Conservation (phyloP, 2,329 filamentous ascomycete species). For the Claviceps pazoutovae region DNA sequence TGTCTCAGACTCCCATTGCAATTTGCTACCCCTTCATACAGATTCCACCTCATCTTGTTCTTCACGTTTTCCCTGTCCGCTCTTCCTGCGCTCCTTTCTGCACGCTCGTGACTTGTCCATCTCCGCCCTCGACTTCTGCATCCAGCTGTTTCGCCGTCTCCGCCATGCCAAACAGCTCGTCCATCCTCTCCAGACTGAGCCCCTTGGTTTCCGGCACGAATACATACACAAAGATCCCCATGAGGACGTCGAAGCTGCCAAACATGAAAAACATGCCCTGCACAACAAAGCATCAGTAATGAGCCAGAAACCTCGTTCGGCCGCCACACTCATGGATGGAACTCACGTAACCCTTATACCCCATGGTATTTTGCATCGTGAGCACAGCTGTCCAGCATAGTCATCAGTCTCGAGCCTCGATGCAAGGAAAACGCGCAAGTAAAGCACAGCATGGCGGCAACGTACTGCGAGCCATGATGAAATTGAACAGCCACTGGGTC, state of each 20-base stretch:
- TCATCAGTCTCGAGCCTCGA: background rate
- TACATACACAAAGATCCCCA: conserved; percentile 54
- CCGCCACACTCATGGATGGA: conserved; percentile 3
- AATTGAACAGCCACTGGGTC: conserved; percentile 64
- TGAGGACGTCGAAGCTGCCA: conserved; percentile 48
- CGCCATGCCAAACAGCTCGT: conserved; percentile 49
- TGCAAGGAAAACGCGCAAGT: background rate
- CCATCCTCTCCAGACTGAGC: conserved; percentile 47
- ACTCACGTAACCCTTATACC: conserved; percentile 26
- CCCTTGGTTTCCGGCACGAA: conserved; percentile 61
- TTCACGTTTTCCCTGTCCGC: background rate
- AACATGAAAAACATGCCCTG: conserved; percentile 56
- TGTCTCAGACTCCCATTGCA: too few relatives aligned
- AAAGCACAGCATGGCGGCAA: background rate
- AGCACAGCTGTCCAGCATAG: conserved; percentile 33
- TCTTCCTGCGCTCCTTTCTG: conserved; percentile 17
- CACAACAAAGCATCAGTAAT: background rate
- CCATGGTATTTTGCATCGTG: conserved; percentile 48
- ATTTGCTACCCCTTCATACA: too few relatives aligned
- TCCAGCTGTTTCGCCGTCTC: conserved; percentile 22
- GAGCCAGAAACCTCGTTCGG: too few relatives aligned
- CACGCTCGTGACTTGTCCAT: conserved; percentile 12
- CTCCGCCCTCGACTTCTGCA: conserved; percentile 16
- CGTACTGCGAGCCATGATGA: conserved; percentile 48
- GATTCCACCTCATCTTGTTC: background rate